These are phyloP conservation scores for Spizellomyces sp. DNA, from an alignment of 192 early-diverging fungal species.

Conservation along the genomic window DNA sequence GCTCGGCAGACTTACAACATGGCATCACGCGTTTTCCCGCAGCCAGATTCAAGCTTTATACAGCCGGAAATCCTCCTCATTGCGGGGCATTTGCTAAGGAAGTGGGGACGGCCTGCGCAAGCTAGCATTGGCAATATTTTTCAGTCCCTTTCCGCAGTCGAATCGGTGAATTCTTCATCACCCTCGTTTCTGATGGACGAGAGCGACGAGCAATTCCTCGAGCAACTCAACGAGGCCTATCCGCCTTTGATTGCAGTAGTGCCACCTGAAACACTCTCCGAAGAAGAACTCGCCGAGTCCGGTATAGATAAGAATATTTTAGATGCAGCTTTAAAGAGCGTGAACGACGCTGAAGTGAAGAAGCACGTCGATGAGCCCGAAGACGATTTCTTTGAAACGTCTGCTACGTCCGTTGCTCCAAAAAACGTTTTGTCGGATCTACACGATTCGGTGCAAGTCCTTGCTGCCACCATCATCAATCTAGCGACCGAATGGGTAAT, in stretches of 20 bases:
- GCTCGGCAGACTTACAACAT: background rate
- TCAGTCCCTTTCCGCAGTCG: background rate
- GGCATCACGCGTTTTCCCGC: background rate
- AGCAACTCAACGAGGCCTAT: conserved; percentile 1
- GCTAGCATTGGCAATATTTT: background rate
- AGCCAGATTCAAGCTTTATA: background rate
- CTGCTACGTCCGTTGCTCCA: background rate
- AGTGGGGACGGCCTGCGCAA: background rate
- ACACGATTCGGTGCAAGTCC: background rate
- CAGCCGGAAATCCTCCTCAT: background rate
- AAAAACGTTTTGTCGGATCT: conserved; percentile 1
- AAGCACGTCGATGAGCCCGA: background rate
- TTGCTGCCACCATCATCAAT: background rate
- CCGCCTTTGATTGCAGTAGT: conserved; percentile 6
- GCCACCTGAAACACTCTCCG: background rate
- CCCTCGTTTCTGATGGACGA: conserved; percentile 3
- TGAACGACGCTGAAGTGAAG: background rate
- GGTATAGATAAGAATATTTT: background rate
- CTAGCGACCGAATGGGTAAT: conserved; percentile 4
- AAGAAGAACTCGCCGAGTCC: background rate
- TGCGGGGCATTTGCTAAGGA: background rate
- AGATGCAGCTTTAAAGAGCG: background rate
- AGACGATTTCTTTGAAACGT: background rate
- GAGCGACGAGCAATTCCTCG: background rate
- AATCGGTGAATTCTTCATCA: background rate